Evolutionary conservation across 2,329 filamentous ascomycete genomes (phyloP).

Genomic region (Colletotrichum sojae): DNA sequence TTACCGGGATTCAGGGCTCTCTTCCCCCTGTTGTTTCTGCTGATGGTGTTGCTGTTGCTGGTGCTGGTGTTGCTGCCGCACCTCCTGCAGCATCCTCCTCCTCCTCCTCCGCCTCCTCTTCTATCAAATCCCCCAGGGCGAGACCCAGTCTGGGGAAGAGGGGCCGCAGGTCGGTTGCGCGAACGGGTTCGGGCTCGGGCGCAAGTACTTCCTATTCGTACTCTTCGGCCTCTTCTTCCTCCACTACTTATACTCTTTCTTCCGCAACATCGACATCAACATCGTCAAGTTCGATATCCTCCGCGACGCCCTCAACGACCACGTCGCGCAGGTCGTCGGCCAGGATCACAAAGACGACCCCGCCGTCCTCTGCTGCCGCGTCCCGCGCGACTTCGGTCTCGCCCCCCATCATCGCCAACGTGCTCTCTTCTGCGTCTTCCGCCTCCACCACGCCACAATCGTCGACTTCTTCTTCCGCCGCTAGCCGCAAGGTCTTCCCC

Average conservation of each 20-base stretch:
- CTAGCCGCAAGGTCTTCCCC: conserved; percentile 39
- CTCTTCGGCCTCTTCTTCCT: too few relatives aligned
- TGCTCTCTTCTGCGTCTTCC: conserved; percentile 23
- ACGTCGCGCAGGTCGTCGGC: conserved; percentile 32
- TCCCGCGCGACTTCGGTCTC: conserved; percentile 38
- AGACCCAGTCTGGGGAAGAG: conserved; percentile 38
- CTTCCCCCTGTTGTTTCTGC: too few relatives aligned
- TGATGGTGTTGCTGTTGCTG: too few relatives aligned
- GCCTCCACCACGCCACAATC: conserved; percentile 11
- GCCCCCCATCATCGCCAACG: conserved; percentile 17
- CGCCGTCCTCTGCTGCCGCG: conserved; percentile 32
- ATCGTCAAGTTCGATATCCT: not conserved
- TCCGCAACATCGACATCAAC: too few relatives aligned
- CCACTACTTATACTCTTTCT: too few relatives aligned
- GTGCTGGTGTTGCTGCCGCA: too few relatives aligned
- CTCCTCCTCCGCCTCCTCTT: not conserved
- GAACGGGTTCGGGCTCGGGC: conserved; percentile 5
- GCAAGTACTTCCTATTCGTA: too few relatives aligned
- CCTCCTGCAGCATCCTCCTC: too few relatives aligned
- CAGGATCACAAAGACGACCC: conserved; percentile 41
- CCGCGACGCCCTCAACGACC: not conserved
- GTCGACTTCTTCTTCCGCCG: conserved; percentile 28
- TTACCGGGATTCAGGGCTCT: conserved; percentile 12
- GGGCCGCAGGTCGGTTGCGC: conserved; percentile 30
- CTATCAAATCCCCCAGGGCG: conserved; percentile 21